These are phyloP conservation scores for Saccharomyces hybrid DNA, from an alignment of 1,139 yeast species.

Conservation along the genomic window DNA sequence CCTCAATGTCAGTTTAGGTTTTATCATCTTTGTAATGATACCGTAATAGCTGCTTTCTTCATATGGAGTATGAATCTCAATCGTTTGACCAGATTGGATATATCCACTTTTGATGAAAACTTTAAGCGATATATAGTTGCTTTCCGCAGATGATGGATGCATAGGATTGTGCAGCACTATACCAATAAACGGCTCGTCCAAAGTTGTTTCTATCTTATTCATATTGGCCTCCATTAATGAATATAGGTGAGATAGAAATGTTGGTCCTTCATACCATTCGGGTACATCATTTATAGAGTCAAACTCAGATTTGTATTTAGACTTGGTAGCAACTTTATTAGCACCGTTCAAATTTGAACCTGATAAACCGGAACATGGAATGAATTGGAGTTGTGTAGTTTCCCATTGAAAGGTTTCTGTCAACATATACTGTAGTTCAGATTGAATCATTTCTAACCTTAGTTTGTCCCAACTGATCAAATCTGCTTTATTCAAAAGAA, in stretches of 20 bases:
- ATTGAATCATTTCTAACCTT: slow-evolving; percentile 48
- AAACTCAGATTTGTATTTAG: neutral
- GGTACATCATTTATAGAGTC: neutral
- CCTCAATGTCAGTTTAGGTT: neutral
- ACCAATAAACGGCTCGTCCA: neutral
- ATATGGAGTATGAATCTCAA: neutral
- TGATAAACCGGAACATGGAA: neutral
- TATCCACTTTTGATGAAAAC: neutral
- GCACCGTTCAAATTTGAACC: neutral
- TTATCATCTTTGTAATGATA: neutral
- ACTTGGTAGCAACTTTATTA: neutral
- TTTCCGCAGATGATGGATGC: neutral
- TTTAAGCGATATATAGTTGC: neutral
- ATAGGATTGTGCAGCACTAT: neutral
- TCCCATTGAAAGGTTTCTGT: neutral
- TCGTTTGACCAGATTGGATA: neutral
- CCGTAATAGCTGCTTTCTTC: neutral
- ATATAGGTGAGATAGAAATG: neutral
- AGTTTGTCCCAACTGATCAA: slow-evolving; percentile 48
- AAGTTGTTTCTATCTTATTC: neutral
- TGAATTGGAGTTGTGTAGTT: neutral
- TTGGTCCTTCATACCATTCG: neutral
- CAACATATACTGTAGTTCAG: slow-evolving; percentile 36
- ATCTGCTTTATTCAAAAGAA: slow-evolving; percentile 73
- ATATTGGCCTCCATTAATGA: neutral